Evolutionary conservation across 352 stramenopile genomes (phyloP), one percentile per base, ranked within the genome.

Genomic region (Pythium angustatum): DNA sequence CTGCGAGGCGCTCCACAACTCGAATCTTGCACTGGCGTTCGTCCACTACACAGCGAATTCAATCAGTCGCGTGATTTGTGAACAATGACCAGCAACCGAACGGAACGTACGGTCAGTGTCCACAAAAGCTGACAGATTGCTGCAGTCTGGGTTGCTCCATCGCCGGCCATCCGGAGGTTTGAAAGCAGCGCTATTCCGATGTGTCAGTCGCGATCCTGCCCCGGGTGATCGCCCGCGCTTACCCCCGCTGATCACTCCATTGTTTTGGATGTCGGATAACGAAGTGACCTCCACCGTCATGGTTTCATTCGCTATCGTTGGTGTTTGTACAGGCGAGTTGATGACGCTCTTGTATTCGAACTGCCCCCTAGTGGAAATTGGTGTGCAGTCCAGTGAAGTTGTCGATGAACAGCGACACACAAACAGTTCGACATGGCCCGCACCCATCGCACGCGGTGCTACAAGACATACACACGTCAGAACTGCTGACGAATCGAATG

Each of bases 11-110:
- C 58, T 95, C 87, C 1, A 95, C 87, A 2, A 95, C 85, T 53
- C 85, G 84, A 62, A 95, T 95, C 55, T 95, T 95, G 77, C 84
- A 95, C 64, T 95, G 87, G 3, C 87, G 79, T 41, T 95, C 84
- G 47, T 95, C 81, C 67, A 93, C 87, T 95, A 69, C 1, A 59
- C 17, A 55, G 36, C 11, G 6, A 17, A 43, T 19, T 17, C 6
- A 19, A 19, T 9, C 15, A 43, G 11, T 17, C 11, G 19, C 34
- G 34, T 19, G 34, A 2, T 10, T 2, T 15, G 8, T 15, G 19
- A 41, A 3, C 12, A 15, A 11, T 41, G 19, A 12, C 19, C 11
- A 9, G 19, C 11, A 41, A 2, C n/a, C n/a, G 1, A 47, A 54
- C 3, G 9, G 38, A 41, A 60, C 65, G 62, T 79, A 92, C 83